Conservation (phyloP, 1,284 basidiomycete genomes). For the Bjerkandera adusta region DNA sequence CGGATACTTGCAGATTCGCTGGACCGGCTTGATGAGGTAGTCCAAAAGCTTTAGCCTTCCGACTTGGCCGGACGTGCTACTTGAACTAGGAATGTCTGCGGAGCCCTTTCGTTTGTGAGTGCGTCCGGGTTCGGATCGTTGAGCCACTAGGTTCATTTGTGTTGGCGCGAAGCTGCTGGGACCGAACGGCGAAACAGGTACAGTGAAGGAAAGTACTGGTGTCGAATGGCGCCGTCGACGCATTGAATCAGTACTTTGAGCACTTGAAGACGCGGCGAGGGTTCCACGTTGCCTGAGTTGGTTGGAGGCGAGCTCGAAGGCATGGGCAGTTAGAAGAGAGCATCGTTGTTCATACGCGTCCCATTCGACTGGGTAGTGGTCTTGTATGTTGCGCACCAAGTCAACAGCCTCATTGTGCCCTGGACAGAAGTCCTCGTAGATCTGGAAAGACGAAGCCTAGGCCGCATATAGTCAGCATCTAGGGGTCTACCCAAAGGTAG, state of each 20-base stretch:
- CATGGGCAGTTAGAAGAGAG: constrained; percentile 23
- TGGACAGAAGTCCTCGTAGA: constrained; percentile 84
- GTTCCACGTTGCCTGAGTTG: background rate
- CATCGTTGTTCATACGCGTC: constrained; percentile 78
- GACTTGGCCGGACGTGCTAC: constrained; percentile 4
- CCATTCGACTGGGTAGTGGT: constrained; percentile 69
- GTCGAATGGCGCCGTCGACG: constrained; percentile 15
- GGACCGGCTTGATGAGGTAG: constrained; percentile 88
- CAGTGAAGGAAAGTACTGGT: background rate
- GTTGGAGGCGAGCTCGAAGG: constrained; percentile 10
- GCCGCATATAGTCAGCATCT: constrained; percentile 7
- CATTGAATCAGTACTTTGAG: background rate
- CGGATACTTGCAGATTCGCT: constrained; percentile 90
- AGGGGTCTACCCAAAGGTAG: background rate
- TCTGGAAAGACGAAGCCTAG: constrained; percentile 72
- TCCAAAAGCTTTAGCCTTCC: constrained; percentile 66
- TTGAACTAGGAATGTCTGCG: constrained; percentile 3
- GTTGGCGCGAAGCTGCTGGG: background rate
- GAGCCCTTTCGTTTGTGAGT: constrained; percentile 15
- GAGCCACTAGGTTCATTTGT: constrained; percentile 5
- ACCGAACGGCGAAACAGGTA: background rate
- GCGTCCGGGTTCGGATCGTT: constrained; percentile 12
- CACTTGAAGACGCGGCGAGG: background rate
- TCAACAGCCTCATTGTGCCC: constrained; percentile 80
- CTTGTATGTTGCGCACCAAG: constrained; percentile 62